A percentile compares a stretch with the other conserved stretches of the same genome.
phyloP scores from a whole-genome alignment of 1,284 basidiomycete genomes.

The Golubevia sp. region DNA sequence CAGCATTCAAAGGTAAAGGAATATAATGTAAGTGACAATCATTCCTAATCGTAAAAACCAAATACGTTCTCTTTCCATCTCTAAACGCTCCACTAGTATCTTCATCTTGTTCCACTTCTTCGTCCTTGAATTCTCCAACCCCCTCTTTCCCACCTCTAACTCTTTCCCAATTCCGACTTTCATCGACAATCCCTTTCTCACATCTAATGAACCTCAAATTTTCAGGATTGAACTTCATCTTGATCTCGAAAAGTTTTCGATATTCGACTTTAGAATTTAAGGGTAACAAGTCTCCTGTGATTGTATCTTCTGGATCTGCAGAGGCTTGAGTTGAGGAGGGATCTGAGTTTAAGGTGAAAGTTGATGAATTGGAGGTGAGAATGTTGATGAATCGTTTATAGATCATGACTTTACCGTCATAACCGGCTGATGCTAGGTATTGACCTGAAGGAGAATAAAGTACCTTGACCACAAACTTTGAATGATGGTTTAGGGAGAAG shows the following conservation, averaged over 20 bases:
- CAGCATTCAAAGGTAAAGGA: constrained; percentile 23
- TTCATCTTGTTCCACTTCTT: no score
- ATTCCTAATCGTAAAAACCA: constrained; percentile 38
- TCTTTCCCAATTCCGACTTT: no score
- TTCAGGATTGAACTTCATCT: no score
- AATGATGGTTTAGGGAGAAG: constrained; percentile 36
- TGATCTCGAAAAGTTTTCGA: no score
- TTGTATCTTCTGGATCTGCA: constrained; percentile 3
- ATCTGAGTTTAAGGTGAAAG: not conserved
- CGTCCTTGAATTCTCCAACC: no score
- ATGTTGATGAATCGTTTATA: constrained; percentile 25
- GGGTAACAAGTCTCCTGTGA: not conserved
- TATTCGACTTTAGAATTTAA: no score
- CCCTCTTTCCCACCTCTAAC: no score
- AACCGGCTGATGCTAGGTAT: constrained; percentile 43
- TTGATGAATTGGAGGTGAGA: constrained; percentile 5
- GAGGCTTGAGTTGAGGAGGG: no score
- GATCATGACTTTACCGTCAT: constrained; percentile 43
- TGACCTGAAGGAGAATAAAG: constrained; percentile 28
- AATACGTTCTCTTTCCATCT: constrained; percentile 21
- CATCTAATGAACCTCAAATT: no score
- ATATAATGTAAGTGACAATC: constrained; percentile 43
- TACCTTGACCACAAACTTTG: constrained; percentile 44
- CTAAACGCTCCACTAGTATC: not conserved
- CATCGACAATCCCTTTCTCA: no score